These are phyloP conservation scores for Tetrahymena malaccensis DNA, from an alignment of 73 alveolate species.

Conservation along the genomic window DNA sequence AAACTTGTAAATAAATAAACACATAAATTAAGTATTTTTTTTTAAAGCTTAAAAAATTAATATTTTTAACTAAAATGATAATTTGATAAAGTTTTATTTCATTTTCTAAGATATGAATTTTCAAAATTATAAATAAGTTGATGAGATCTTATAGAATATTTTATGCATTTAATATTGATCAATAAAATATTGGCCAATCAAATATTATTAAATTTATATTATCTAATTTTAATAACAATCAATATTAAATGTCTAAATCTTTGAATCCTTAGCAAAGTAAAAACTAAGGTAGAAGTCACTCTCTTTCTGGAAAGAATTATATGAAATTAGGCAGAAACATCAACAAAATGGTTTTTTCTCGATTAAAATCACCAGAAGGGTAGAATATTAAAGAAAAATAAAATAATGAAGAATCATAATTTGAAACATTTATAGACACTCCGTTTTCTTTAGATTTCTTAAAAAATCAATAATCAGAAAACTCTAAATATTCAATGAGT, in stretches of 20 bases:
- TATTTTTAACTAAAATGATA: no score
- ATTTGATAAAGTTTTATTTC: no score
- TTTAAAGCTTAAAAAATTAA: no score
- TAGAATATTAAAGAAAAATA: background rate
- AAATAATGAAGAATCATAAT: background rate
- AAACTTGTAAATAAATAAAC: no score
- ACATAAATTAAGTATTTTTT: no score
- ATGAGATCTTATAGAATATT: background rate
- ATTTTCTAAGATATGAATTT: no score
- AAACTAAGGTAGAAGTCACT: background rate
- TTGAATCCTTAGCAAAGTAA: background rate
- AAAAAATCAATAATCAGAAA: background rate
- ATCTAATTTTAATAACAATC: background rate
- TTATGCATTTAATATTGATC: background rate
- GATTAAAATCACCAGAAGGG: background rate
- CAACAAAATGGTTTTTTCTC: background rate
- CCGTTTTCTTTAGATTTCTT: background rate
- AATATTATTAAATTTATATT: background rate
- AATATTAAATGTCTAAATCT: background rate
- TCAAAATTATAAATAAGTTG: no score
- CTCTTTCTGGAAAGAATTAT: background rate
- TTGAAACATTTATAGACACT: background rate
- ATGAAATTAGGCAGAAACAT: background rate
- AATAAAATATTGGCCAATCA: background rate
- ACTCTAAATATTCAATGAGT: background rate